Base-by-base conservation (phyloP, 306 rosid genomes). In the Hippophae tibetana region DNA sequence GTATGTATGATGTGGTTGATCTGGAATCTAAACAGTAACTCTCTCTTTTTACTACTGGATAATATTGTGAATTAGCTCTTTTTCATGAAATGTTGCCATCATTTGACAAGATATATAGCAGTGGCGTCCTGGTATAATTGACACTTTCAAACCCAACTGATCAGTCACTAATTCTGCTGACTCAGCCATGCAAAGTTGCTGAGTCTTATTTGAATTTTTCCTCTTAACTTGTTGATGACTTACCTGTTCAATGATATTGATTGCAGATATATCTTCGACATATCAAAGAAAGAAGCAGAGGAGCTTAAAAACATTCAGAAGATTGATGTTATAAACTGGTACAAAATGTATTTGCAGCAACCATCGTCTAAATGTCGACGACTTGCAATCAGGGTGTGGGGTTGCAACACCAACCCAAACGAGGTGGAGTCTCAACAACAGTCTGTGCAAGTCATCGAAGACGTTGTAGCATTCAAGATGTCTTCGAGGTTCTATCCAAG, bases 341-440 rank as follows among this genome's bases (percentile, higher is more conserved):
- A 83, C 78, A 80, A 57, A 62, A 74, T 62, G 6, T 92, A 92
- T 69, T n/a, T 92, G 48, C 84, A 75, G 54, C 77, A 43, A 9
- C 59, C 93, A 5, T 87, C 98, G 56, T 85, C 89, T 3, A 83
- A 76, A 57, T 87, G 96, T 68, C 76, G 98, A 47, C 74, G 86
- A 51, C 89, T 92, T 3, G 75, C 79, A 0, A 63, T 85, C 59
- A 82, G 95, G 50, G 73, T 92, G 61, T 92, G 98, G 98, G 98
- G 98, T 72, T 83, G 96, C 82, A 78, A 79, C 77, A 73, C 95
- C 8, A 54, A 87, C 66, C 5, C 66, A 69, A 80, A 74, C 71
- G 93, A 81, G 31, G 82, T 74, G 10, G 83, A 72, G 71, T 66
- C 71, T 48, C 69, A 3, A 8, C 9, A 72, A 0, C 55, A 76